Conservation (phyloP, 2,329 filamentous ascomycete genomes). For the Hypocreales sp. region DNA sequence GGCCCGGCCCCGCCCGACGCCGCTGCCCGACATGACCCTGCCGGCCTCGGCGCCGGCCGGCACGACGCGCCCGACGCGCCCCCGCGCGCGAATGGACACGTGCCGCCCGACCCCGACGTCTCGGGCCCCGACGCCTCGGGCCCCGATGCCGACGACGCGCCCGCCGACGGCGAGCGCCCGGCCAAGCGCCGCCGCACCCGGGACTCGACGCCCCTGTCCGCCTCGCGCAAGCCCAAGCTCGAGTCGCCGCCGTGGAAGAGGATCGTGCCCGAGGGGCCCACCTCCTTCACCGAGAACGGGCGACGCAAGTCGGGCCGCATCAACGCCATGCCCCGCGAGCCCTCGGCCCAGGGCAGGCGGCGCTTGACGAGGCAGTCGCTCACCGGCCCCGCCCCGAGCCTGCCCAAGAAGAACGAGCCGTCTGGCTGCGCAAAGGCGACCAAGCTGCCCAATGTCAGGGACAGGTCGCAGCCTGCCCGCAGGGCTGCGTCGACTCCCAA, state of each 20-base stretch:
- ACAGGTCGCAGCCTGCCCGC: conserved; percentile 11
- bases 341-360: conserved; percentile 32
- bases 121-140: too few species aligned
- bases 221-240: conserved; percentile 28
- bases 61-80: conserved; percentile 9
- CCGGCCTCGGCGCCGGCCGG: conserved; percentile 6
- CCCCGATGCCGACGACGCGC: too few species aligned
- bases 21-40: conserved; percentile 4
- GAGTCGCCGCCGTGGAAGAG: conserved; percentile 91
- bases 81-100: conserved; percentile 11
- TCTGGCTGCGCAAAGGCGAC: conserved; percentile 11
- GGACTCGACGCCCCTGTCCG: conserved; percentile 24
- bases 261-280: conserved; percentile 70
- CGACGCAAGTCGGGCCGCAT: conserved; percentile 51
- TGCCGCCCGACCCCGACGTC: conserved; percentile 38
- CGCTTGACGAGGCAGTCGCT: conserved; percentile 31
- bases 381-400: conserved; percentile 17
- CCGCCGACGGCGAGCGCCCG: conserved; percentile 31
- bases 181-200: conserved; percentile 50
- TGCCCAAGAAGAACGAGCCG: conserved; percentile 12
- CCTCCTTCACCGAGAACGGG: conserved; percentile 64
- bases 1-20: conserved; percentile 8
- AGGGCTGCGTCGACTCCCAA: conserved; percentile 15
- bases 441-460: conserved; percentile 10
- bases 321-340: conserved; percentile 38